Evolutionary conservation across 176 grass and related monocot genomes (phyloP).

Genomic region (Saccharum spontaneum): DNA sequence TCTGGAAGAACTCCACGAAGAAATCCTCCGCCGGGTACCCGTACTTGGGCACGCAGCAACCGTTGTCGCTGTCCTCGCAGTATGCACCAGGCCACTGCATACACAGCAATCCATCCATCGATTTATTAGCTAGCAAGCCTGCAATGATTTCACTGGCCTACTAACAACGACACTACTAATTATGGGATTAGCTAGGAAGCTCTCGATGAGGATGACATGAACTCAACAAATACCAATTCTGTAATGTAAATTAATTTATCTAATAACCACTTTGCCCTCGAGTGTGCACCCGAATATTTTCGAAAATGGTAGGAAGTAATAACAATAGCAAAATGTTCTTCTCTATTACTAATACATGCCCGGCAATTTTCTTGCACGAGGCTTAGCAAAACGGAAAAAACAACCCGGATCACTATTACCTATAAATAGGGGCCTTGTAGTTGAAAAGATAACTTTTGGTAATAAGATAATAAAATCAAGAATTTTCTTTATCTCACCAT

Average conservation of each 20-base stretch:
- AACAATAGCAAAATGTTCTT: too few relatives aligned
- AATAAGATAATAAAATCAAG: not conserved
- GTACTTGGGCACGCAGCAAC: slow-evolving; percentile 45
- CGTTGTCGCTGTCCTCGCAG: slow-evolving; percentile 17
- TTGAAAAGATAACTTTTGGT: too few relatives aligned
- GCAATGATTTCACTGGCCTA: not conserved
- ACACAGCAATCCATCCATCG: not conserved
- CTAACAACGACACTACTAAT: too few relatives aligned
- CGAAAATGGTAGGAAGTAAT: too few relatives aligned
- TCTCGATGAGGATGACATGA: not conserved
- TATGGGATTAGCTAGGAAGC: not conserved
- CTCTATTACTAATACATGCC: too few relatives aligned
- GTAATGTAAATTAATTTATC: too few relatives aligned
- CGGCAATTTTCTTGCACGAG: too few relatives aligned
- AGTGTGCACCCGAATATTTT: too few relatives aligned
- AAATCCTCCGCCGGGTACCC: slow-evolving; percentile 51
- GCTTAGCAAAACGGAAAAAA: too few relatives aligned
- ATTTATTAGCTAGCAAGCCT: not conserved
- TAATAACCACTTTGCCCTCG: too few relatives aligned
- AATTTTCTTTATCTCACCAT: not conserved
- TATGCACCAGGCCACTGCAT: slow-evolving; percentile 52
- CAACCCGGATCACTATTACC: too few relatives aligned
- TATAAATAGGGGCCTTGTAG: too few relatives aligned
- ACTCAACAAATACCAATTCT: not conserved
- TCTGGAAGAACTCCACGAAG: slow-evolving; percentile 29